These are phyloP conservation scores for Barnettozyma hawaiiensis DNA, from an alignment of 1,139 yeast genomes.

Conservation along the genomic window DNA sequence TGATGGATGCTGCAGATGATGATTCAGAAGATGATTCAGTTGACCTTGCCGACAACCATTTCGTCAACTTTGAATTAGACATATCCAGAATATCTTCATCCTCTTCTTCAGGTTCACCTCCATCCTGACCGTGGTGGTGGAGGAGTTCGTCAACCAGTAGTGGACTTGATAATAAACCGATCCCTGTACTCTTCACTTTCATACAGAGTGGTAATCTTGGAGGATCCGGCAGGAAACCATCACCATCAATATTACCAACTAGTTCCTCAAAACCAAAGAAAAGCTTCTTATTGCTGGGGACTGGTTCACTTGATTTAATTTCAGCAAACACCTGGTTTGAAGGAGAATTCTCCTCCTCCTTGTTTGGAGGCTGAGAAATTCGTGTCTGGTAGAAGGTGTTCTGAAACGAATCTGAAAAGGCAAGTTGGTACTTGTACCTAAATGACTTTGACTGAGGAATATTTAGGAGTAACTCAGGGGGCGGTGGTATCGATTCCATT, in stretches of 20 bases:
- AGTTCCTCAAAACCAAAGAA: slow-evolving; percentile 10
- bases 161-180: slow-evolving; percentile 6
- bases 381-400: slow-evolving; percentile 27
- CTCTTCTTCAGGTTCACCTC: slow-evolving; percentile 1
- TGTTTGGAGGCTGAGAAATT: slow-evolving; percentile 13
- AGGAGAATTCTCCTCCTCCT: neutral
- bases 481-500: slow-evolving; percentile 31
- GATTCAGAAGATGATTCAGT: slow-evolving; percentile 1
- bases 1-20: neutral
- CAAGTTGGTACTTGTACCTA: slow-evolving; percentile 42
- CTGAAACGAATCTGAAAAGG: slow-evolving; percentile 40
- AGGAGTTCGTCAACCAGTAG: neutral
- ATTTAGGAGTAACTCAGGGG: slow-evolving; percentile 41
- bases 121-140: too few species aligned
- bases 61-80: slow-evolving; percentile 2
- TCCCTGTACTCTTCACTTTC: slow-evolving; percentile 3
- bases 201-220: slow-evolving; percentile 16
- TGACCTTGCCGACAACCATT: slow-evolving; percentile 6
- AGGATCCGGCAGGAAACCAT: slow-evolving; percentile 12
- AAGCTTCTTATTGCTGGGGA: slow-evolving; percentile 1
- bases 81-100: slow-evolving; percentile 5
- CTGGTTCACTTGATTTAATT: neutral
- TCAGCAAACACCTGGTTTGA: neutral
- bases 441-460: slow-evolving; percentile 48
- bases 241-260: slow-evolving; percentile 1